Conservation (phyloP, 208 protist genomes). For the Leishmania tarentolae region DNA sequence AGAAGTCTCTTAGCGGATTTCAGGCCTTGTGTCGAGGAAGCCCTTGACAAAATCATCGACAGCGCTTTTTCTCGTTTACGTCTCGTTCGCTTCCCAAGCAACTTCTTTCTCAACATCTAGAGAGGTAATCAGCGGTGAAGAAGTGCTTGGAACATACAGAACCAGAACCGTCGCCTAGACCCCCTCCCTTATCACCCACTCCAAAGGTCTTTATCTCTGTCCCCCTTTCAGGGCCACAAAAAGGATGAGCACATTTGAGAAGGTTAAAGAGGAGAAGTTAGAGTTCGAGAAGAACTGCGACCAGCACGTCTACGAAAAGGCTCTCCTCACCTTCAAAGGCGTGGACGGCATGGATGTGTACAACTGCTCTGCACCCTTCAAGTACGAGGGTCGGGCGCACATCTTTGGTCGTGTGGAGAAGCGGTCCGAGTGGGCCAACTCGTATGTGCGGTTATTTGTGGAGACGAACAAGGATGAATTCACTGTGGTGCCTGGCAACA, state of each 20-base stretch:
- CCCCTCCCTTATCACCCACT: neutral
- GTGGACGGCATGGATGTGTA: slow-evolving; percentile 74
- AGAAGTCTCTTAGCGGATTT: neutral
- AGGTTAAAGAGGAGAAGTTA: slow-evolving; percentile 44
- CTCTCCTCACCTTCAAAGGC: slow-evolving; percentile 58
- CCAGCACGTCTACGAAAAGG: slow-evolving; percentile 48
- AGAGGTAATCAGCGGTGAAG: neutral
- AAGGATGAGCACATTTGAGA: slow-evolving; percentile 39
- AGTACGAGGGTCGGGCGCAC: slow-evolving; percentile 49
- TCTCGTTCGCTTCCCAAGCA: neutral
- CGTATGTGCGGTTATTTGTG: slow-evolving; percentile 53
- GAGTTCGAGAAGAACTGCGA: slow-evolving; percentile 50
- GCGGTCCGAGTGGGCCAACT: slow-evolving; percentile 63
- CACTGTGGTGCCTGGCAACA: slow-evolving; percentile 37
- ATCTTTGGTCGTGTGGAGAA: slow-evolving; percentile 65
- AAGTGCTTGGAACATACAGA: neutral
- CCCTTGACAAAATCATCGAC: neutral
- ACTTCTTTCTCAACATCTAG: neutral
- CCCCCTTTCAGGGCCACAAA: neutral
- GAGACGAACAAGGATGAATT: slow-evolving; percentile 64
- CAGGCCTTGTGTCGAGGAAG: neutral
- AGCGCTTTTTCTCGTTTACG: neutral
- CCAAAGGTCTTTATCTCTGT: neutral
- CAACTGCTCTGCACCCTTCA: slow-evolving; percentile 72
- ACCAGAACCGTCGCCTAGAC: neutral